Base-by-base conservation (phyloP, 495 filamentous ascomycete species). In the Cercophora scortea region DNA sequence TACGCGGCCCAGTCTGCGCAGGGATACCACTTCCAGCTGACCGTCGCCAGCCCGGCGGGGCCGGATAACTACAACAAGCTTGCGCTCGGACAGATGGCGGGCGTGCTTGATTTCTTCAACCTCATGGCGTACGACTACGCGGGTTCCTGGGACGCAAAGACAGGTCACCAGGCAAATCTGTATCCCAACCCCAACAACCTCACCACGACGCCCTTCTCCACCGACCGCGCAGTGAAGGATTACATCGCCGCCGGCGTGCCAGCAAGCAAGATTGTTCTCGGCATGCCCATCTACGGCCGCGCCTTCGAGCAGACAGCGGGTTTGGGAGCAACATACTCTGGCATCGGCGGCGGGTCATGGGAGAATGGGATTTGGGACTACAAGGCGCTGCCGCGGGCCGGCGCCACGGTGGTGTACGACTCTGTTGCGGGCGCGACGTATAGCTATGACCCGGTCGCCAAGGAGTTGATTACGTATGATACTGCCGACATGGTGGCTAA, bases 201-300 rank as follows among this genome's bases (percentile, higher is more conserved):
- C 0, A 38, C 51, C 1, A 18, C 60, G 7, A 95, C 91, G 0
- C 84, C 86, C 0, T 93, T 85, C 68, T 83, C 74, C 50, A 84
- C 84, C 5, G 73, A 86, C 4, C 62, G 68, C n/a, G 88, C 87
- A 12, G 65, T 89, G n/a, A 58, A 68, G 8, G 79, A 82, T 53
- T 95, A 95, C 69, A 68, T 85, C 57, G 66, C 68, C 0, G 67
- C 69, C 4, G 86, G 84, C 3, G 79, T 96, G 0, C 70, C 76
- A 0, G 46, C 80, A 0, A 51, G 59, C 35, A 93, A 94, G 67
- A 81, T 96, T 42, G 76, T 89, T 1, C 70, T 96, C 9, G 91
- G 92, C 33, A 86, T 95, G 76, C 90, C 91, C 0, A 70, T 96
- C 1, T 96, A 95, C 62, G 92, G 91, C 3, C 82, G 90, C 9